phyloP scores from a whole-genome alignment of 78 protist genomes.

The Dictyostelium brefeldianum region DNA sequence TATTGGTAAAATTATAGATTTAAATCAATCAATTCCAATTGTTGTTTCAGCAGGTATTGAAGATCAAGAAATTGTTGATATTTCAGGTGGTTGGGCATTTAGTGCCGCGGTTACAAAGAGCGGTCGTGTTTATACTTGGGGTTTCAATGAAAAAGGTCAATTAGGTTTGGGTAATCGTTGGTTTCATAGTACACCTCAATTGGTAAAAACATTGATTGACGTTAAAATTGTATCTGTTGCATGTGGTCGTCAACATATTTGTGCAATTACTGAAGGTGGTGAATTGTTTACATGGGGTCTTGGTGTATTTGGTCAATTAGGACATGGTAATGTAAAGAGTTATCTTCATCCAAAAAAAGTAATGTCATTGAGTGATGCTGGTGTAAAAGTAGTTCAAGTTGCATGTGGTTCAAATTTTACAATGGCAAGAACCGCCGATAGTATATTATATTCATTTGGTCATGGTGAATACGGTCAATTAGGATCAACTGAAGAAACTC shows the following conservation, averaged over 20 bases:
- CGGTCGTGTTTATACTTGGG: conserved; percentile 78
- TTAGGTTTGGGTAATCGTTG: conserved; percentile 74
- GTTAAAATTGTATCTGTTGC: conserved; percentile 21
- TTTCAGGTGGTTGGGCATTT: conserved; percentile 80
- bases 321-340: conserved; percentile 48
- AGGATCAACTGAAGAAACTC: conserved; percentile 63
- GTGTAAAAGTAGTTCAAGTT: not conserved
- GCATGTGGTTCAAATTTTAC: conserved; percentile 72
- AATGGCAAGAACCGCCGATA: not conserved
- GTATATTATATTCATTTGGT: conserved; percentile 46
- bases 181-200: conserved; percentile 55
- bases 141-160: conserved; percentile 86
- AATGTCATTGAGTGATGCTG: not conserved
- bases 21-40: conserved; percentile 39
- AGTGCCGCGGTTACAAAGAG: conserved; percentile 38
- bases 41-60: not conserved
- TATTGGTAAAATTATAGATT: conserved; percentile 67
- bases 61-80: conserved; percentile 19
- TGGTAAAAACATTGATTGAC: conserved; percentile 1
- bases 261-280: conserved; percentile 62
- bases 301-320: conserved; percentile 81
- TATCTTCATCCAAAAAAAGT: conserved; percentile 52
- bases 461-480: conserved; percentile 85
- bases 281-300: conserved; percentile 78
- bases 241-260: conserved; percentile 83